A percentile compares a stretch with the other conserved stretches of the same genome.
These are phyloP conservation scores for Cyberlindnera saturnus DNA, from an alignment of 805 yeast genomes.

Conservation along the genomic window DNA sequence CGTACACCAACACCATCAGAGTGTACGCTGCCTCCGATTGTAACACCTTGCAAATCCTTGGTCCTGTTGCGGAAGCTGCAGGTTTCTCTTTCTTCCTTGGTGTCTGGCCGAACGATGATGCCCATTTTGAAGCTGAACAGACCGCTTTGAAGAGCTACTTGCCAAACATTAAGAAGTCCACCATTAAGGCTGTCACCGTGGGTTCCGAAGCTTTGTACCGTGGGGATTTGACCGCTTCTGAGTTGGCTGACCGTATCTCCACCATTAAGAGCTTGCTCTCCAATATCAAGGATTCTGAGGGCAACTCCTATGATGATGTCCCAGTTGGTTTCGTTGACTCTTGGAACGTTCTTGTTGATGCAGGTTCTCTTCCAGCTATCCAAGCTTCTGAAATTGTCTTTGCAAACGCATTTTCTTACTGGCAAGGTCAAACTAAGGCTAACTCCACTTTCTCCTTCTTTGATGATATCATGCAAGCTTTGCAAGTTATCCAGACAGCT, in stretches of 20 bases:
- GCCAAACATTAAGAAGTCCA: conserved; percentile 62
- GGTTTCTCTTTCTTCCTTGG: conserved; percentile 79
- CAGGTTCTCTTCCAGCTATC: conserved; percentile 62
- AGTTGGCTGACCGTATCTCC: conserved; percentile 62
- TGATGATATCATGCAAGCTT: conserved; percentile 96
- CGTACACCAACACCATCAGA: conserved; percentile 63
- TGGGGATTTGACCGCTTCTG: conserved; percentile 69
- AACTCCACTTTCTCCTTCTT: conserved; percentile 89
- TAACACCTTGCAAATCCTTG: conserved; percentile 77
- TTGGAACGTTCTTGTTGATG: conserved; percentile 89
- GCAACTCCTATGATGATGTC: conserved; percentile 61
- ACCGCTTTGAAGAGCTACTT: conserved; percentile 62
- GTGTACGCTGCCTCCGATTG: conserved; percentile 94
- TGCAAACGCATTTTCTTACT: conserved; percentile 96
- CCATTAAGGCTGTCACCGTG: conserved; percentile 74
- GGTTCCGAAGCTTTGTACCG: conserved; percentile 97
- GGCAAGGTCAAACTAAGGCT: conserved; percentile 90
- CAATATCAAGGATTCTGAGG: conserved; percentile 69
- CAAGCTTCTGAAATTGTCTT: conserved; percentile 77
- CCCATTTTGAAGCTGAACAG: conserved; percentile 72
- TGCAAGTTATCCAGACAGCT: conserved; percentile 76
- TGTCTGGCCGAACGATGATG: conserved; percentile 88
- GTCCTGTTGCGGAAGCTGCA: conserved; percentile 77
- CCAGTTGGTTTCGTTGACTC: conserved; percentile 95
- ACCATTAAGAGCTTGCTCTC: conserved; percentile 55